Conservation (phyloP, 164 flowering plant genomes). For the Annona cherimola region DNA sequence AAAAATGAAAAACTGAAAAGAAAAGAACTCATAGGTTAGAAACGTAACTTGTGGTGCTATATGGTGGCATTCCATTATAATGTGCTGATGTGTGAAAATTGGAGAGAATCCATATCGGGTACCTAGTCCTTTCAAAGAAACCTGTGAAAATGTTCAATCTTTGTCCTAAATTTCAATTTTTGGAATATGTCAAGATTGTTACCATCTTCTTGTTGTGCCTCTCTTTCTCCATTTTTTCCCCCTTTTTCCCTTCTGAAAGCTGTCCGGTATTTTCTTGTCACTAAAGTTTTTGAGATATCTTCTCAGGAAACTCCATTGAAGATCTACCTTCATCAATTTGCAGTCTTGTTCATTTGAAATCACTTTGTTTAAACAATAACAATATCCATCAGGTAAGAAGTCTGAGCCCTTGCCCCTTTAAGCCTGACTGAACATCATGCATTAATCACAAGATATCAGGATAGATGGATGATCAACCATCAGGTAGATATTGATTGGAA, state of each 20-base stretch:
- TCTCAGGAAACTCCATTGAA: constrained; percentile 75
- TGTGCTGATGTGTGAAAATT: no score
- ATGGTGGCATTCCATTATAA: no score
- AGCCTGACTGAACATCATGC: background rate
- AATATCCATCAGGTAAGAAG: constrained; percentile 63
- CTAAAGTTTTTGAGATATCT: background rate
- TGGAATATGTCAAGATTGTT: no score
- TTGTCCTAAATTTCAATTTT: background rate
- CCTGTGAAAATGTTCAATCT: background rate
- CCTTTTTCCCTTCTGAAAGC: background rate
- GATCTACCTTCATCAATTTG: constrained; percentile 85
- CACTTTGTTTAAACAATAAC: constrained; percentile 73
- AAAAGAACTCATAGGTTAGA: no score
- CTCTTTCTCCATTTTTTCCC: background rate
- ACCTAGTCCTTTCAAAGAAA: background rate
- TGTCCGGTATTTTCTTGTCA: no score
- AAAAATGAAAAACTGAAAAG: no score
- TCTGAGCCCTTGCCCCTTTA: background rate
- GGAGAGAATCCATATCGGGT: no score
- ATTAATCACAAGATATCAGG: background rate
- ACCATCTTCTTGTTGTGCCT: no score
- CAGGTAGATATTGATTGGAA: background rate
- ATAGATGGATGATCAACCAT: background rate
- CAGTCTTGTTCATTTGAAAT: constrained; percentile 80
- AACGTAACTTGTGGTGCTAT: no score